Percentiles rank a stretch among this genome's conserved stretches.
Conservation (phyloP, 345 rosid species). For the Bruguiera gymnorhiza region DNA sequence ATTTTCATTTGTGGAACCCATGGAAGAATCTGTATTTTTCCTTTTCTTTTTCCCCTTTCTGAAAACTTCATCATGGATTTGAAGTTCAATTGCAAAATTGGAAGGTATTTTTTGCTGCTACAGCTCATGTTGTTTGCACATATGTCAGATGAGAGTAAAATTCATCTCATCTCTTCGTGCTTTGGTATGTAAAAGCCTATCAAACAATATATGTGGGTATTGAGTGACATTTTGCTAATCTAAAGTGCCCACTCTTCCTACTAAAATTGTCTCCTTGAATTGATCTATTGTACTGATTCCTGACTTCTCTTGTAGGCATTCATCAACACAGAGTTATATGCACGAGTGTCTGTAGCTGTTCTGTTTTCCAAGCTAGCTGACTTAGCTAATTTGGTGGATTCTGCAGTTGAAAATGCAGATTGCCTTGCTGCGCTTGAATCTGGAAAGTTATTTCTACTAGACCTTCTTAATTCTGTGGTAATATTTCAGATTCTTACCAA, state of each 20-base stretch:
- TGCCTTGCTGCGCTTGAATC: constrained; percentile 56
- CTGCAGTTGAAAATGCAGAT: constrained; percentile 43
- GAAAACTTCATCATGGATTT: too few species aligned
- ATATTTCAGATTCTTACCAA: constrained; percentile 2
- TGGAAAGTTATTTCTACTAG: constrained; percentile 75
- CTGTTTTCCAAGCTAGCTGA: constrained; percentile 68
- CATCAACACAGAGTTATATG: constrained; percentile 89
- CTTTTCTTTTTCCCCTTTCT: too few species aligned
- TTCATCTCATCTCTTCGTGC: neutral
- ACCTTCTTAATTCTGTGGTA: constrained; percentile 92
- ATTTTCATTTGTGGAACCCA: neutral
- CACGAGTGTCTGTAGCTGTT: constrained; percentile 87
- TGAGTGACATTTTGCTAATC: neutral
- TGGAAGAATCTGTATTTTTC: neutral
- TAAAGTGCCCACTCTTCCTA: neutral
- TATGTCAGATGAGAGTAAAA: too few species aligned
- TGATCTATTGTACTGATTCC: constrained; percentile 1
- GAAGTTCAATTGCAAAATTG: too few species aligned
- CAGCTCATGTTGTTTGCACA: too few species aligned
- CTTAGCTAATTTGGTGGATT: constrained; percentile 45
- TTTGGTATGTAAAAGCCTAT: too few species aligned
- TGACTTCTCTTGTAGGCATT: constrained; percentile 48
- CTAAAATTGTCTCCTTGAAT: neutral
- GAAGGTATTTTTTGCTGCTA: too few species aligned
- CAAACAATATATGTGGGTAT: too few species aligned